Evolutionary conservation across 1,284 basidiomycete genomes (phyloP).

Genomic region (Hortiboletus rubellus): DNA sequence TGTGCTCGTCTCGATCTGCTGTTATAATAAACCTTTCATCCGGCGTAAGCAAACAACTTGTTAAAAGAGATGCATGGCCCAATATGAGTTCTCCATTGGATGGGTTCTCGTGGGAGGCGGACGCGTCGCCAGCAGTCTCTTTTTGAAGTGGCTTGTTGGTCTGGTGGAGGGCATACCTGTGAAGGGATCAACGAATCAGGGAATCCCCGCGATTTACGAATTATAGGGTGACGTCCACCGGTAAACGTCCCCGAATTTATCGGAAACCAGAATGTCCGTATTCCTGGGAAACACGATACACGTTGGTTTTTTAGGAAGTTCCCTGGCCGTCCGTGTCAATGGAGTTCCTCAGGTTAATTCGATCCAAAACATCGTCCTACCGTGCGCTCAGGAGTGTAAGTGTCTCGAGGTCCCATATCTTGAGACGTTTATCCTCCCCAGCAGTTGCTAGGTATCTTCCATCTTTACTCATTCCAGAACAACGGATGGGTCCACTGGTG

Average conservation of each 20-base stretch:
- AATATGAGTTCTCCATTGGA: constrained; percentile 75
- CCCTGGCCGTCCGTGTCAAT: constrained; percentile 43
- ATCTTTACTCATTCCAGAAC: constrained; percentile 52
- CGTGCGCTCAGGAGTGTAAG: constrained; percentile 60
- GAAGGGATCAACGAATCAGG: constrained; percentile 2
- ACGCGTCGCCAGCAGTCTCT: constrained; percentile 38
- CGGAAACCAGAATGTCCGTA: constrained; percentile 66
- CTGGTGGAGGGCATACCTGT: constrained; percentile 52
- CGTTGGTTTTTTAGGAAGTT: constrained; percentile 77
- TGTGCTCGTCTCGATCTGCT: constrained; percentile 90
- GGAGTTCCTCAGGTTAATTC: background rate
- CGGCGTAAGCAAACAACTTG: constrained; percentile 62
- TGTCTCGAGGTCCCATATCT: constrained; percentile 65
- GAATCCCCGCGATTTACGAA: background rate
- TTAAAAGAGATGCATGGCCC: constrained; percentile 86
- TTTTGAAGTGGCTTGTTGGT: constrained; percentile 21
- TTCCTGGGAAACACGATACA: constrained; percentile 58
- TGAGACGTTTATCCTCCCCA: constrained; percentile 79
- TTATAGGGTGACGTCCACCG: constrained; percentile 43
- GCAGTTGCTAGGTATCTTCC: constrained; percentile 59
- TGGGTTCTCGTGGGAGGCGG: constrained; percentile 70
- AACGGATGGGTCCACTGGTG: constrained; percentile 61
- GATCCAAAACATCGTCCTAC: constrained; percentile 36
- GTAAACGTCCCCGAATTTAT: constrained; percentile 88
- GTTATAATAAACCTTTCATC: constrained; percentile 79